These are phyloP conservation scores for Ogataea salicorniae DNA, from an alignment of 805 yeast species.

Conservation along the genomic window DNA sequence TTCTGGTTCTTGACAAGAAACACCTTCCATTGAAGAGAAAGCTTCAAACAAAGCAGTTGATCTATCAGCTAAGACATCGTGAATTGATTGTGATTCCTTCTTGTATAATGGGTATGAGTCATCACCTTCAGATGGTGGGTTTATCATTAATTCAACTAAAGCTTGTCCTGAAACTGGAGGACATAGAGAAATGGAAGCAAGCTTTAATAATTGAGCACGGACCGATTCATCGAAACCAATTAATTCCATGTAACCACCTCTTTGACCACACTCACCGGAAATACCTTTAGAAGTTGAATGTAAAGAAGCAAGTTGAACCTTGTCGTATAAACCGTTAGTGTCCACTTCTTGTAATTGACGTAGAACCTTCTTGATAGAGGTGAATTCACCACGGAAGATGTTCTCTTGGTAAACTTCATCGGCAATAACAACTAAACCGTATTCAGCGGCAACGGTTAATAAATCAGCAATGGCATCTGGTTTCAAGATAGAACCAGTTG, in stretches of 20 bases:
- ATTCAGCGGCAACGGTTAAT: constrained; percentile 73
- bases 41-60: constrained; percentile 63
- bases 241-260: constrained; percentile 98
- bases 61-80: constrained; percentile 55
- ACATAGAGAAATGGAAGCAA: constrained; percentile 88
- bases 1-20: constrained; percentile 81
- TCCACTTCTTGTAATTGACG: constrained; percentile 51
- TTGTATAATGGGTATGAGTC: constrained; percentile 65
- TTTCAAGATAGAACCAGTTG: constrained; percentile 84
- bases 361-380: constrained; percentile 78
- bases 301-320: constrained; percentile 85
- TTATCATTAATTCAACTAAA: constrained; percentile 84
- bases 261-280: constrained; percentile 98
- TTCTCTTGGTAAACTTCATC: constrained; percentile 98
- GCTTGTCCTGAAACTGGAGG: constrained; percentile 96
- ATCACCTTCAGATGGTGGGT: constrained; percentile 81
- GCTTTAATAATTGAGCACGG: constrained; percentile 65
- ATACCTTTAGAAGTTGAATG: constrained; percentile 99
- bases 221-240: constrained; percentile 74
- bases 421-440: constrained; percentile 83
- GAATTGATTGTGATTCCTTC: constrained; percentile 58
- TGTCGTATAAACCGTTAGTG: constrained; percentile 50
- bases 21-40: constrained; percentile 73
- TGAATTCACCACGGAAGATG: constrained; percentile 74
- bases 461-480: constrained; percentile 64